Base-by-base conservation (phyloP, 345 rosid genomes). In the Melastoma malabathricum region DNA sequence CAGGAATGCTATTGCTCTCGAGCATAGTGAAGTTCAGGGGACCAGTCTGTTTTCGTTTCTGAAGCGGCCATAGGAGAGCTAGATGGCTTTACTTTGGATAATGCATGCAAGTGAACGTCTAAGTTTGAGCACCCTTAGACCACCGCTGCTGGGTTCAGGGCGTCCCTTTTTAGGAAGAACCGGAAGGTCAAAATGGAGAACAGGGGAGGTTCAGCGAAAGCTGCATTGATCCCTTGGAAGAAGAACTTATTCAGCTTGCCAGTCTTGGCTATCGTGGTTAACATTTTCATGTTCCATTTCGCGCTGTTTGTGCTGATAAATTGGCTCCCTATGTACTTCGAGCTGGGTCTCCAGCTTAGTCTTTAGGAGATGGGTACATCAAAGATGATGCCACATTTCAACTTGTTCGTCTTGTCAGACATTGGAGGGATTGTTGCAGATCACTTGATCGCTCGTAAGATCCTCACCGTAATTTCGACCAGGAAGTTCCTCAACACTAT, bases 331-430 rank as follows among this genome's bases (percentile, higher is more conserved):
- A 87, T 94, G 0, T 87, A 84, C 55, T 84, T 87, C 23, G 98
- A 92, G 65, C 94, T 66, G 50, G 94, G 95, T n/a, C 95, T 87
- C 39, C 84, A 81, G 63, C 78, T 83, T 27, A 87, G 89, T 75
- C 95, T 92, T 51, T 95, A 84, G 64, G 89, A 84, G 29, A 92
- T 87, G 93, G 95, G 93, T 71, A 84, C 96, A 18, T 82, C 95
- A 1, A 92, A 92, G 72, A 92, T 92, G 98, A 68, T 92, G 73
- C 98, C 97, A 7, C 87, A 92, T 72, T 77, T 92, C 63, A 87
- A 92, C 76, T 87, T 87, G 98, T 84, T 92, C 68, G 63, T 82
- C 49, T 92, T 92, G 75, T 92, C 98, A 50, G 84, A 84, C 44
- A 77, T 92, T 20, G 98, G 98, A 20, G 96, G 98, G 39, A 77